phyloP scores from a whole-genome alignment of 192 early-diverging fungal species.

The Entomortierella parvispora region DNA sequence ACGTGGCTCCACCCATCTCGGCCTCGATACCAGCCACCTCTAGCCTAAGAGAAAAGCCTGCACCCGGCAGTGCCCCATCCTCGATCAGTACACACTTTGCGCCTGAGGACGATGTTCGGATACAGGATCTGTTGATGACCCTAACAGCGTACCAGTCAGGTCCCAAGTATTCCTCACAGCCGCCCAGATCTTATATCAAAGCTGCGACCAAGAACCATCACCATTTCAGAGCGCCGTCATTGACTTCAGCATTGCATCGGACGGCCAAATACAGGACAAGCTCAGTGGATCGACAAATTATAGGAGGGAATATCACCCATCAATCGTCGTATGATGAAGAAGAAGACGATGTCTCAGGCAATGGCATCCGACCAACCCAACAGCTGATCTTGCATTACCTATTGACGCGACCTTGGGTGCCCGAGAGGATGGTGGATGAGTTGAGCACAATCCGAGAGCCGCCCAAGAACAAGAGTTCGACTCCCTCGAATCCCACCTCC shows the following conservation, averaged over 20 bases:
- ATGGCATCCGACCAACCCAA: conserved; percentile 62
- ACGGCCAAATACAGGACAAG: conserved; percentile 46
- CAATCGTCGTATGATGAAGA: conserved; percentile 61
- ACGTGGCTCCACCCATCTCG: conserved; percentile 22
- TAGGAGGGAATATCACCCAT: conserved; percentile 52
- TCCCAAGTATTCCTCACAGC: conserved; percentile 63
- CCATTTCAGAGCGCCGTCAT: conserved; percentile 60
- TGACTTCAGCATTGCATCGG: conserved; percentile 59
- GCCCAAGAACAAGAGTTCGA: conserved; percentile 51
- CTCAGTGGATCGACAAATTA: conserved; percentile 37
- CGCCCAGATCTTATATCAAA: conserved; percentile 61
- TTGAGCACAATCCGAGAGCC: conserved; percentile 73
- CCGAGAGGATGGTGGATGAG: conserved; percentile 81
- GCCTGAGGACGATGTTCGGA: conserved; percentile 60
- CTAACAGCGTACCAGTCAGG: conserved; percentile 66
- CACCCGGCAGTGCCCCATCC: conserved; percentile 4
- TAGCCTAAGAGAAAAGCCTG: conserved; percentile 29
- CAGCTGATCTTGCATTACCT: conserved; percentile 77
- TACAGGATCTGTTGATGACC: conserved; percentile 67
- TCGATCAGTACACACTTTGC: conserved; percentile 30
- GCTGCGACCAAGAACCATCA: conserved; percentile 60
- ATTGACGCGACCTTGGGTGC: conserved; percentile 75
- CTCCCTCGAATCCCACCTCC: background rate
- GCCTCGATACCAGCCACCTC: conserved; percentile 35
- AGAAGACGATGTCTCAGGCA: conserved; percentile 56